A percentile compares a stretch with the other conserved stretches of the same genome.
These are phyloP conservation scores for Leccinum subtestaceum DNA, from an alignment of 768 basidiomycete species.

Conservation along the genomic window DNA sequence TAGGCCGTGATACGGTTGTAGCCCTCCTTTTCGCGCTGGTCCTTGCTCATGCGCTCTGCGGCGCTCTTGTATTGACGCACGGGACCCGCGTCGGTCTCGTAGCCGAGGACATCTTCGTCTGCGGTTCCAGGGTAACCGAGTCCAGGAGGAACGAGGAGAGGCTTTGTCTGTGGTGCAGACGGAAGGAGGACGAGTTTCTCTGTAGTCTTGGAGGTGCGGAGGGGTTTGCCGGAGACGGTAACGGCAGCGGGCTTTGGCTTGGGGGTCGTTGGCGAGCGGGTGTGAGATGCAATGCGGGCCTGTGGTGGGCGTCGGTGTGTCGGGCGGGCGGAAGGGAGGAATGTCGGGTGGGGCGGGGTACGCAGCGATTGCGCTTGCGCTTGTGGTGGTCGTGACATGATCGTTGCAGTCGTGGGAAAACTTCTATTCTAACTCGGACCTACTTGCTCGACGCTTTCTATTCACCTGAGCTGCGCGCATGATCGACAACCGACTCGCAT, in stretches of 20 bases:
- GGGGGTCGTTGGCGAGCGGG: conserved; percentile 11
- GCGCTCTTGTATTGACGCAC: conserved; percentile 78
- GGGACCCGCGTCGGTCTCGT: conserved; percentile 60
- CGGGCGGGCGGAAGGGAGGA: conserved; percentile 20
- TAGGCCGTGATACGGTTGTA: conserved; percentile 86
- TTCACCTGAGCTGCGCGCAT: too few relatives aligned
- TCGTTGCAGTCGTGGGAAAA: too few relatives aligned
- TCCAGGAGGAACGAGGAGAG: conserved; percentile 38
- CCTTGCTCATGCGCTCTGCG: conserved; percentile 87
- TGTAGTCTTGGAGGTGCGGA: conserved; percentile 86
- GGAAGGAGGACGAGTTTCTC: conserved; percentile 90
- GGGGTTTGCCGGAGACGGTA: conserved; percentile 43
- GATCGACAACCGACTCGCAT: too few relatives aligned
- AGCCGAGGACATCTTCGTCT: conserved; percentile 54
- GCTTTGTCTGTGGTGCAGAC: conserved; percentile 84
- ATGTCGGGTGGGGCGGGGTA: conserved; percentile 22
- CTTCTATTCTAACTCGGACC: too few relatives aligned
- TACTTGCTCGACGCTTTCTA: too few relatives aligned
- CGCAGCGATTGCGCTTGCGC: conserved; percentile 1
- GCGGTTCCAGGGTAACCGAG: conserved; percentile 13
- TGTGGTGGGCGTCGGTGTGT: conserved; percentile 23
- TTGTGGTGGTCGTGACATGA: background rate
- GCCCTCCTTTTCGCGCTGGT: conserved; percentile 76
- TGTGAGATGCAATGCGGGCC: conserved; percentile 18
- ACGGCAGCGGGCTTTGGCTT: conserved; percentile 19